Percentiles rank a stretch among this genome's conserved stretches.
Evolutionary conservation across 2,329 filamentous ascomycete genomes (phyloP).

Genomic region (Pseudopithomyces maydicus): DNA sequence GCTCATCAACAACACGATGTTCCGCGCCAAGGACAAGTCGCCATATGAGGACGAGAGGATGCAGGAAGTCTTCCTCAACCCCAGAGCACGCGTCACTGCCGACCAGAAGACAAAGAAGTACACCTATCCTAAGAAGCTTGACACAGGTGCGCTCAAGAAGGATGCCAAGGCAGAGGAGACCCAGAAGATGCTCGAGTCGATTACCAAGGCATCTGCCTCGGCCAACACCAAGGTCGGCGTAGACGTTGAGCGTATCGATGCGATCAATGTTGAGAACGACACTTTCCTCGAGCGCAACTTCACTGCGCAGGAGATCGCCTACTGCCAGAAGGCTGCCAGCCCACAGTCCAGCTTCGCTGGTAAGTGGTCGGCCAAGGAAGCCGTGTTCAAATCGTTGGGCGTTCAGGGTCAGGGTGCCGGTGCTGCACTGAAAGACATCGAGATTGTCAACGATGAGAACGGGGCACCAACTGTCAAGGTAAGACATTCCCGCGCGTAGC

Average conservation of each 20-base stretch:
- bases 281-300: constrained; percentile 97
- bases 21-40: constrained; percentile 90
- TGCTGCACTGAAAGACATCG: constrained; percentile 90
- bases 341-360: constrained; percentile 92
- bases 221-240: constrained; percentile 81
- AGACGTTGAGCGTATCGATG: constrained; percentile 86
- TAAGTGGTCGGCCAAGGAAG: constrained; percentile 97
- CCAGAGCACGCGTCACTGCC: constrained; percentile 79
- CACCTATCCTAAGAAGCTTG: constrained; percentile 62
- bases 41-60: constrained; percentile 91
- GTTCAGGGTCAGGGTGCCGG: constrained; percentile 87
- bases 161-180: constrained; percentile 63
- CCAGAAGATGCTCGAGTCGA: constrained; percentile 74
- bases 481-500: constrained; percentile 51
- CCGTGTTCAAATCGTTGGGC: constrained; percentile 95
- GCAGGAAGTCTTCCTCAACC: constrained; percentile 89
- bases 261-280: constrained; percentile 91
- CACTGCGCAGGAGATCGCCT: constrained; percentile 79
- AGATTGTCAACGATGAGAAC: constrained; percentile 79
- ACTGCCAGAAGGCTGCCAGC: constrained; percentile 79
- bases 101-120: constrained; percentile 88
- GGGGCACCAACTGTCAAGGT: constrained; percentile 86
- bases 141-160: constrained; percentile 69
- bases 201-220: constrained; percentile 68
- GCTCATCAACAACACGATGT: constrained; percentile 96